Base-by-base conservation (phyloP, 768 basidiomycete species). In the Russula dissimulans region DNA sequence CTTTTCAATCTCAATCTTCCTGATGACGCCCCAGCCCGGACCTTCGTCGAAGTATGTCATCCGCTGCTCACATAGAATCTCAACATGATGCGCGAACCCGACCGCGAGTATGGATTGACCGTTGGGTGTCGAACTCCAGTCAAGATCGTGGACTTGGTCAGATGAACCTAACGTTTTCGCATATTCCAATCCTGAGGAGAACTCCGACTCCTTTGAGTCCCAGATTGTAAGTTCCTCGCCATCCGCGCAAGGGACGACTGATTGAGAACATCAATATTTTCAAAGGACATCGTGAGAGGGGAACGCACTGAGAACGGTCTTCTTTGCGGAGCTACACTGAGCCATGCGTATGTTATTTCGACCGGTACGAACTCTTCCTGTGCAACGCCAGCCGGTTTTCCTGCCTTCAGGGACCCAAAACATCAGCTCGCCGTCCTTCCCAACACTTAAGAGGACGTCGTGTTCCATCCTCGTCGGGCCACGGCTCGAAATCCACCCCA, bases 181-280 rank as follows among this genome's bases (percentile, higher is more conserved):
- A 69, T 86, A 88, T 71, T 97, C 95, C 50, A 95, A 75, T 3
- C 95, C 95, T 5, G 89, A 87, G 8, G 91, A 85, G 71, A 97
- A 97, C 71, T 95, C 91, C 17, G 90, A 94, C 71, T 90, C 89
- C 54, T 87, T 87, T 0, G 94, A 97, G 71, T 97, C 93, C 95
- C 95, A 98, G 17, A 98, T 92, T 0, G 92, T 93, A 48, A 97
- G 72, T 68, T 95, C 91, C 60, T 89, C 79, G 0, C 86, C 87
- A 18, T 81, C 79, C 0, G 76, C 67, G 15, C 74, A 70, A 5
- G 79, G 74, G 14, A 86, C 82, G 62, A 92, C 91, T 93, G 55
- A 29, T 51, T 22, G 5, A 15, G 49, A 4, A 12, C 15, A 64
- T 36, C 29, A 29, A 55, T 26, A 45, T 45, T 22, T 48, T 22